Percentiles rank a stretch among this genome's conserved stretches.
These are phyloP conservation scores for Thraustochytrium sp. DNA, from an alignment of 352 stramenopile species.

Conservation along the genomic window DNA sequence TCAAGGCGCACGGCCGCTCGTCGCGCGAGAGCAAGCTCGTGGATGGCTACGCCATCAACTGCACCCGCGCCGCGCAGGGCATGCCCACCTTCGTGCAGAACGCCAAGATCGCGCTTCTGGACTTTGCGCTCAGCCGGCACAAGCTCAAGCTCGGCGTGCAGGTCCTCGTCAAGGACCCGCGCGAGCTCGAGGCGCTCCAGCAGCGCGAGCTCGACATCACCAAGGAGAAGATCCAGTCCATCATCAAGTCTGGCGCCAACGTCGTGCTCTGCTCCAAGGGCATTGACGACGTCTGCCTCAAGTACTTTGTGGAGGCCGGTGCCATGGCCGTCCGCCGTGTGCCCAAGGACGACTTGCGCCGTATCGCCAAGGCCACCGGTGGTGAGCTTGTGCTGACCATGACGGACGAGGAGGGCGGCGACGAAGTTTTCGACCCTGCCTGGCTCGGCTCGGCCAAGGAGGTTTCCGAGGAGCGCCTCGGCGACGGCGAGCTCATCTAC, in stretches of 20 bases:
- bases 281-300: constrained; percentile 98
- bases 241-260: constrained; percentile 93
- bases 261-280: constrained; percentile 99
- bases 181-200: constrained; percentile 91
- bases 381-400: constrained; percentile 90
- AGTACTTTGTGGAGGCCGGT: constrained; percentile 99
- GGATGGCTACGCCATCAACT: constrained; percentile 94
- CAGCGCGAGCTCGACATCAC: constrained; percentile 99
- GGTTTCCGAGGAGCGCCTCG: constrained; percentile 91
- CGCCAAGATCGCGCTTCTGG: constrained; percentile 91
- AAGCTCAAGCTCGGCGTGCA: constrained; percentile 94
- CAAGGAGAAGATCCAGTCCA: constrained; percentile 99
- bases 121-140: constrained; percentile 98
- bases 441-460: constrained; percentile 83
- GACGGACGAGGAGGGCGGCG: constrained; percentile 93
- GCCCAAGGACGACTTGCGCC: constrained; percentile 95
- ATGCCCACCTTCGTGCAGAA: constrained; percentile 91
- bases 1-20: constrained; percentile 90
- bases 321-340: constrained; percentile 92
- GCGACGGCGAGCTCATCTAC: constrained; percentile 98
- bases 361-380: constrained; percentile 96
- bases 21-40: constrained; percentile 77
- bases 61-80: constrained; percentile 88
- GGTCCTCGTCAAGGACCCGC: constrained; percentile 57
- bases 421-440: constrained; percentile 87